These are phyloP conservation scores for Ophiocordyceps robertsii DNA, from an alignment of 2,329 filamentous ascomycete genomes.

Conservation along the genomic window DNA sequence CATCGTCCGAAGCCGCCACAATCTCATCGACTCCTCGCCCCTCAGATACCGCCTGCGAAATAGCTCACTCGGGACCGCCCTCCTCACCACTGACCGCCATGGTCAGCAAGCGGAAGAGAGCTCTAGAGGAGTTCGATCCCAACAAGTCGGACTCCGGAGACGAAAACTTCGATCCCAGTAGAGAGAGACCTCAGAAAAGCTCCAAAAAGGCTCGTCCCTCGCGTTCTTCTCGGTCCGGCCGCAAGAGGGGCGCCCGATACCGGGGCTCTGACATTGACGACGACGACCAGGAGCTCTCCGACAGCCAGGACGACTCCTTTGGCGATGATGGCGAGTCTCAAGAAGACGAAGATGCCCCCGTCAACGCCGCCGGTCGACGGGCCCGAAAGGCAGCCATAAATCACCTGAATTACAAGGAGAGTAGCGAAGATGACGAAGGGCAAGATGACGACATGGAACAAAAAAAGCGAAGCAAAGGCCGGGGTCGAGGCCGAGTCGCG, in stretches of 20 bases:
- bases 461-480: slow-evolving; percentile 15
- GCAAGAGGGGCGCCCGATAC: slow-evolving; percentile 31
- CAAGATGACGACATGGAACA: not conserved
- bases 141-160: slow-evolving; percentile 55
- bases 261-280: slow-evolving; percentile 49
- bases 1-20: too few species aligned
- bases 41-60: too few species aligned
- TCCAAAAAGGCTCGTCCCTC: slow-evolving; percentile 28
- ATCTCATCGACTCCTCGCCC: too few species aligned
- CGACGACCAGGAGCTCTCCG: slow-evolving; percentile 41
- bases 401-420: slow-evolving; percentile 33
- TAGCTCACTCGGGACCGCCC: too few species aligned
- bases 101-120: slow-evolving; percentile 41
- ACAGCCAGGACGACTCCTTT: slow-evolving; percentile 39
- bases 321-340: slow-evolving; percentile 22
- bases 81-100: slow-evolving; percentile 8
- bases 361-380: slow-evolving; percentile 33
- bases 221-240: slow-evolving; percentile 16
- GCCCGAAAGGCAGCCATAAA: slow-evolving; percentile 34
- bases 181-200: slow-evolving; percentile 27
- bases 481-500: slow-evolving; percentile 17
- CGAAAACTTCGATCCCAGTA: slow-evolving; percentile 48
- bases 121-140: slow-evolving; percentile 47
- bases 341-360: slow-evolving; percentile 25
- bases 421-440: slow-evolving; percentile 24